Conservation (phyloP, 2,329 filamentous ascomycete genomes). For the Paraconiothyrium sp. region DNA sequence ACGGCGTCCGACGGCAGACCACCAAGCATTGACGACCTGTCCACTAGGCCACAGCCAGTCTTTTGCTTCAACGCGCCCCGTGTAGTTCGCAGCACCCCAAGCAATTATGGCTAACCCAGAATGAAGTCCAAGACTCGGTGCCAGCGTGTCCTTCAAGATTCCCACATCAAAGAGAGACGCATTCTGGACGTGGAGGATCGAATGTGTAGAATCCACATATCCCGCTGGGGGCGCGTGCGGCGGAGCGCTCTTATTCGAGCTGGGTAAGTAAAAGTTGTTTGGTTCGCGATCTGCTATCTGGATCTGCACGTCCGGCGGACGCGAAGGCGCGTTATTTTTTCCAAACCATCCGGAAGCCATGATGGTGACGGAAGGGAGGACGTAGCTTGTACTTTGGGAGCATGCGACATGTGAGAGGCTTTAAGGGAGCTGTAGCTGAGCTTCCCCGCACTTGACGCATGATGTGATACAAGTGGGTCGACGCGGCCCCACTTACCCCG, state of each 20-base stretch:
- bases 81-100: slow-evolving; percentile 62
- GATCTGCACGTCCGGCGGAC: slow-evolving; percentile 42
- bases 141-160: slow-evolving; percentile 62
- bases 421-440: slow-evolving; percentile 16
- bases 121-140: slow-evolving; percentile 65
- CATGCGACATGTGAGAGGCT: slow-evolving; percentile 25
- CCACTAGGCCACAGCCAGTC: slow-evolving; percentile 67
- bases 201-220: slow-evolving; percentile 42
- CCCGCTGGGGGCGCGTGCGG: slow-evolving; percentile 17
- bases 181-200: slow-evolving; percentile 42
- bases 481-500: slow-evolving; percentile 19
- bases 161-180: slow-evolving; percentile 55
- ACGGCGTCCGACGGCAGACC: slow-evolving; percentile 65
- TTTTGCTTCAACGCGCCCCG: slow-evolving; percentile 67
- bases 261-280: slow-evolving; percentile 45
- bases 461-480: slow-evolving; percentile 10
- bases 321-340: slow-evolving; percentile 29
- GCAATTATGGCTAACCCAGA: slow-evolving; percentile 62
- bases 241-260: slow-evolving; percentile 30
- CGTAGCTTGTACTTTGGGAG: slow-evolving; percentile 9
- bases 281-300: slow-evolving; percentile 44
- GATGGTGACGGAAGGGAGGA: slow-evolving; percentile 16
- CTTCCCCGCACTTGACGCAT: slow-evolving; percentile 22
- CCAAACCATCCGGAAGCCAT: slow-evolving; percentile 44
- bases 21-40: slow-evolving; percentile 68